Evolutionary conservation across 805 yeast genomes (phyloP), one percentile per base, ranked within the genome.

Genomic region (Myxozyma geophila): DNA sequence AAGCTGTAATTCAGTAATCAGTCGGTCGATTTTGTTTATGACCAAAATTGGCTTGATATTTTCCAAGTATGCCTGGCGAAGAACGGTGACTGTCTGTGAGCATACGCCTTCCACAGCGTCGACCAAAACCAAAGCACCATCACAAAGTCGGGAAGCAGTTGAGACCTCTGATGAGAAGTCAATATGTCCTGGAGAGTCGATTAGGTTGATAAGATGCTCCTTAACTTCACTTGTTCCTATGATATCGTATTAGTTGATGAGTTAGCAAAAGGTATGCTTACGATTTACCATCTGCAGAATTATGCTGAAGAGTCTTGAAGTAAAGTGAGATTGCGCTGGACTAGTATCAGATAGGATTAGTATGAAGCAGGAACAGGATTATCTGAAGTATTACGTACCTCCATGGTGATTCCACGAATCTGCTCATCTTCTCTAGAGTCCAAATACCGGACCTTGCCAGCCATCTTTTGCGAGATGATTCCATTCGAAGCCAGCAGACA

Each of bases 81-180:
- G 79, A 1, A 95, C 99, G 17, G 95, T 92, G 10, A 95, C 89
- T 0, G 99, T 95, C 74, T 95, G 99, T 0, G 98, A 92, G 72
- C 98, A 92, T 0, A 95, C 98, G 33, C 99, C 99, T 77, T 95
- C 99, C 1, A 95, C 97, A 2, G 90, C 98, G 75, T 95, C 99
- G 1, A 95, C 97, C 15, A 95, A 79, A 0, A 95, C 96, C 2
- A 95, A 88, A 0, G 98, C 97, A 51, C 98, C 98, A 74, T 95
- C 99, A 78, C 98, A 95, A 50, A 95, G 79, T 71, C 99, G 82
- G 1, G 98, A 92, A 0, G 98, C 96, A 0, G 97, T 90, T 35
- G 97, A 90, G 0, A 95, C 99, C 74, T 95, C 99, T 12, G 96
- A 88, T 0, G 96, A 88, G 75, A 95, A 95, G 77, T 95, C 99